These are phyloP conservation scores for Nitzschia sp. DNA, from an alignment of 108 stramenopile species.

Conservation along the genomic window DNA sequence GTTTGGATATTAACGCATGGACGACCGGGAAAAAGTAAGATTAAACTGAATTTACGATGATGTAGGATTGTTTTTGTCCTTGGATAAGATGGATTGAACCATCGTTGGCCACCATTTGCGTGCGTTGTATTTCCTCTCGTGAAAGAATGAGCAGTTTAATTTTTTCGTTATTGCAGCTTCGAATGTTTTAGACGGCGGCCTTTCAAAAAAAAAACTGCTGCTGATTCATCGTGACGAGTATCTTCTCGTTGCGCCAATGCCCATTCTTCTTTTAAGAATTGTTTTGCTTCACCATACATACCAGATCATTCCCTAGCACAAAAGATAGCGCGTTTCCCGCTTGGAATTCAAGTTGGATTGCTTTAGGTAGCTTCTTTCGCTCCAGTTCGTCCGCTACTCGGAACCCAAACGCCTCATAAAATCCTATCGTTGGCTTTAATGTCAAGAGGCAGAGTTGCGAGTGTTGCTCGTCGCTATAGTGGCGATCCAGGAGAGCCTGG, in stretches of 20 bases:
- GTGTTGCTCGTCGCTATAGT: neutral
- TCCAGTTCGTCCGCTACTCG: neutral
- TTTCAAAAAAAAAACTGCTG: too few species aligned
- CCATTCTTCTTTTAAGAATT: too few species aligned
- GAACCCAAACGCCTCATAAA: conserved; percentile 21
- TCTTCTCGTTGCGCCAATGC: too few species aligned
- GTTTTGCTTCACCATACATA: conserved; percentile 21
- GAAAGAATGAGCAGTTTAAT: too few species aligned
- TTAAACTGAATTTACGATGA: too few species aligned
- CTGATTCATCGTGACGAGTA: too few species aligned
- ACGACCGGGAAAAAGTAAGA: conserved; percentile 27
- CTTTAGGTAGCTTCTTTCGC: conserved; percentile 4
- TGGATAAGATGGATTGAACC: neutral
- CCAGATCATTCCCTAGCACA: conserved; percentile 14
- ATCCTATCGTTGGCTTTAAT: conserved; percentile 10
- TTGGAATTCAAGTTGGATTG: conserved; percentile 16
- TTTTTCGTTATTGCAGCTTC: too few species aligned
- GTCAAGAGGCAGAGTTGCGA: conserved; percentile 20
- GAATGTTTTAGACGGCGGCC: too few species aligned
- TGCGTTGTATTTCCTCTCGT: too few species aligned
- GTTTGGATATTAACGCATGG: conserved; percentile 37
- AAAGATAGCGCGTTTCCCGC: conserved; percentile 21
- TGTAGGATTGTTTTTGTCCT: neutral
- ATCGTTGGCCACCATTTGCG: too few species aligned
- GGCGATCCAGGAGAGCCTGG: conserved; percentile 12